These are phyloP conservation scores for Diaporthe sp. DNA, from an alignment of 2,329 filamentous ascomycete genomes.

Conservation along the genomic window DNA sequence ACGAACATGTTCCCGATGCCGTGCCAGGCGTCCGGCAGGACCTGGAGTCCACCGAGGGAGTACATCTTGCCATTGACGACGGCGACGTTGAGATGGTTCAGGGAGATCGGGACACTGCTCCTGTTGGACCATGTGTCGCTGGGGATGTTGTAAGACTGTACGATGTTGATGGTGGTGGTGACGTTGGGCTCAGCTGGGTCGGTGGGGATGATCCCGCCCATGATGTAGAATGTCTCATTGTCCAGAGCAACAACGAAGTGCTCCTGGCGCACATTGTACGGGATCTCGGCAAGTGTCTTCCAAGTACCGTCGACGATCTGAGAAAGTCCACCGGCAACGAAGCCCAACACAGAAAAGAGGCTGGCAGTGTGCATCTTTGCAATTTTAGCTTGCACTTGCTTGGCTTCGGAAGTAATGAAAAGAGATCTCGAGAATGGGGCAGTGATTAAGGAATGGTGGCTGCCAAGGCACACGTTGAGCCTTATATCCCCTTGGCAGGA, in stretches of 20 bases:
- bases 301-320: slow-evolving; percentile 43
- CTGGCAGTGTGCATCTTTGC: neutral
- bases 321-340: slow-evolving; percentile 4
- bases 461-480: neutral
- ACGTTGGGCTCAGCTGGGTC: slow-evolving; percentile 38
- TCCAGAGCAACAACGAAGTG: slow-evolving; percentile 47
- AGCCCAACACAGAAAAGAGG: neutral
- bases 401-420: neutral
- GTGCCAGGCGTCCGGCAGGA: slow-evolving; percentile 46
- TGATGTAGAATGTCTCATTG: slow-evolving; percentile 44
- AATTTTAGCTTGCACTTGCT: neutral
- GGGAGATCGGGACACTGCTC: slow-evolving; percentile 47
- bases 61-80: slow-evolving; percentile 54
- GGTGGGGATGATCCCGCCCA: slow-evolving; percentile 48
- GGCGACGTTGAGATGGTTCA: slow-evolving; percentile 57
- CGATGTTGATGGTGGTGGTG: slow-evolving; percentile 44
- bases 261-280: slow-evolving; percentile 48
- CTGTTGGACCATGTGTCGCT: slow-evolving; percentile 49
- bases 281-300: slow-evolving; percentile 46
- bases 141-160: slow-evolving; percentile 51
- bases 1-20: slow-evolving; percentile 48
- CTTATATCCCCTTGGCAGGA: slow-evolving; percentile 19
- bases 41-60: slow-evolving; percentile 54
- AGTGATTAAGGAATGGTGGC: neutral
- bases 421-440: neutral